These are phyloP conservation scores for Rhynchospora pubera DNA, from an alignment of 176 grass and related monocot genomes.

Conservation along the genomic window DNA sequence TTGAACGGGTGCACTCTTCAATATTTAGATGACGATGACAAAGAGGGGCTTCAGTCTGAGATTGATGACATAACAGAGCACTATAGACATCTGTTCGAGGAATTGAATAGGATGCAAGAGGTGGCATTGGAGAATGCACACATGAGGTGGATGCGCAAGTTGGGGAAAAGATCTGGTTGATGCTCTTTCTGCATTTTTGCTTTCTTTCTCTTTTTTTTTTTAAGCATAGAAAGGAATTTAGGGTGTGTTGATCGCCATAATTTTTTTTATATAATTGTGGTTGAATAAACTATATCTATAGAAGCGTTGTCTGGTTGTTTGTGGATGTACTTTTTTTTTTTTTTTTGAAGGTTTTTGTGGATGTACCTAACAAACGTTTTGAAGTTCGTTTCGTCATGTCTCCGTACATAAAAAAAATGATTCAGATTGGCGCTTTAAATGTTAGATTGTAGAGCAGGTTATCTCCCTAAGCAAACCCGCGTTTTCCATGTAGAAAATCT, in stretches of 20 bases:
- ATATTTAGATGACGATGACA: conserved; percentile 25
- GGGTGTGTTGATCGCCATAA: background rate
- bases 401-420: too few species aligned
- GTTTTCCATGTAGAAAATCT: too few species aligned
- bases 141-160: conserved; percentile 37
- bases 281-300: background rate
- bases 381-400: background rate
- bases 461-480: too few species aligned
- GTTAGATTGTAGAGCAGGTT: too few species aligned
- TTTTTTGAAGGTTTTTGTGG: too few species aligned
- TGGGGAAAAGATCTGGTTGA: background rate
- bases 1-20: conserved; percentile 6
- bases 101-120: conserved; percentile 59
- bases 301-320: background rate
- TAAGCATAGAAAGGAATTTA: background rate
- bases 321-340: too few species aligned
- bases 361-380: background rate
- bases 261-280: conserved; percentile 3
- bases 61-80: conserved; percentile 64
- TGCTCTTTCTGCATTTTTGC: background rate
- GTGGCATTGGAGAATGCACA: conserved; percentile 45
- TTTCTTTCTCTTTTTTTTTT: background rate
- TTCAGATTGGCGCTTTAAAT: too few species aligned
- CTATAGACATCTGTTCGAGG: conserved; percentile 54
- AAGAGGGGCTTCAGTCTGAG: conserved; percentile 41